phyloP scores from a whole-genome alignment of 2,329 filamentous ascomycete genomes.

The Ophiostoma quercus region DNA sequence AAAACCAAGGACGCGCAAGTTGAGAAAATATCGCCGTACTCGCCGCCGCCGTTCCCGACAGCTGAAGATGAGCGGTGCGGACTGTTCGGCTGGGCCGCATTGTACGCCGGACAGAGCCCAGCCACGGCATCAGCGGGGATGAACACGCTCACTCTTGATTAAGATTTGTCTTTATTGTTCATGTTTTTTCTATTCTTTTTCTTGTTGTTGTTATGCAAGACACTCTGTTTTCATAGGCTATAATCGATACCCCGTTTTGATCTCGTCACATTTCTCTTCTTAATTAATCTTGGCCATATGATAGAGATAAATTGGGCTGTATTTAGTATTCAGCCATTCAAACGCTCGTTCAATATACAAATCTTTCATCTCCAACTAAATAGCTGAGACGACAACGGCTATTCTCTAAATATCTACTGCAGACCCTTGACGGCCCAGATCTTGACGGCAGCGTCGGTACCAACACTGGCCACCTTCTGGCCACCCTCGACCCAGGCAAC shows the following conservation, averaged over 20 bases:
- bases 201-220: not conserved
- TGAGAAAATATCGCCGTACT: constrained; percentile 29
- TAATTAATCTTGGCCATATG: not conserved
- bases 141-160: constrained; percentile 23
- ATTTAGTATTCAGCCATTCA: not conserved
- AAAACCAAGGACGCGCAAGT: constrained; percentile 27
- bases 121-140: not conserved
- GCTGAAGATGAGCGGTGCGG: constrained; percentile 31
- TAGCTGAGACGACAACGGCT: too few species aligned
- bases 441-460: constrained; percentile 87
- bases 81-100: constrained; percentile 35
- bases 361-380: not conserved
- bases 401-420: constrained; percentile 32
- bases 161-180: not conserved
- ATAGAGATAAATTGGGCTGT: not conserved
- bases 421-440: constrained; percentile 67
- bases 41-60: constrained; percentile 32
- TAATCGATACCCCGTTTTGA: not conserved
- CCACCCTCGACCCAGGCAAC: constrained; percentile 67
- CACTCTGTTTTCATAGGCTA: not conserved
- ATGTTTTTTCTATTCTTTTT: not conserved
- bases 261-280: not conserved
- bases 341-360: not conserved
- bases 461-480: constrained; percentile 67
- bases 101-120: constrained; percentile 17